Base-by-base conservation (phyloP, 768 basidiomycete species). In the Austroboletus festivus region DNA sequence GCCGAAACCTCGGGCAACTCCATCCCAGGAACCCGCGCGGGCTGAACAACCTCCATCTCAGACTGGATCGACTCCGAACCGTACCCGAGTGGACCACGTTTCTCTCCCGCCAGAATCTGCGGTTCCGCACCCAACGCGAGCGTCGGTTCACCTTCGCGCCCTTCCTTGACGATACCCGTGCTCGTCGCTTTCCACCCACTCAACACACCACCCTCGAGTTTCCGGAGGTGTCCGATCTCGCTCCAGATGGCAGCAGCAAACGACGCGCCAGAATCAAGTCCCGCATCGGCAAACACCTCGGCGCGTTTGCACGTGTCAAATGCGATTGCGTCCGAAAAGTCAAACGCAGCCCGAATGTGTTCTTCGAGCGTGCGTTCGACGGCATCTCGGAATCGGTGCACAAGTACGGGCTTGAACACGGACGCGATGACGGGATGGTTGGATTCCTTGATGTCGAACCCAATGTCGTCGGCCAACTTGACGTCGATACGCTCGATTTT, bases 111-210 rank as follows among this genome's bases (percentile, higher is more conserved):
- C 23, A 89, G 63, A 26, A 89, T 79, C 71, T 89, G 86, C 30
- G 86, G 86, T 64, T 85, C 85, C 6, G 77, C 82, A 2, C 86
- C 86, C 69, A 88, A 68, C 0, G 85, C 86, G 41, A 89, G 77
- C 42, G 60, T 59, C 15, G 60, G 68, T 33, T 65, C 62, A 3
- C 58, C 64, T 15, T 51, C 49, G 0, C 53, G 50, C 31, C 77
- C 78, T 56, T 82, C 76, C 37, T 80, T 74, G 42, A 88, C 68
- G 7, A 88, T 51, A 0, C 86, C 86, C 0, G 81, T 82, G 0
- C 86, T 78, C 0, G 86, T 87, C 3, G 79, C 78, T 21, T 59
- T 67, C 75, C 76, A 76, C 0, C 73, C 79, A 2, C 68, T 59
- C 50, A 73, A 63, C 21, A 73, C 34, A 0, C 59, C 72, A 43